Base-by-base conservation (phyloP, 208 protist genomes). In the Acanthamoeba quina region DNA sequence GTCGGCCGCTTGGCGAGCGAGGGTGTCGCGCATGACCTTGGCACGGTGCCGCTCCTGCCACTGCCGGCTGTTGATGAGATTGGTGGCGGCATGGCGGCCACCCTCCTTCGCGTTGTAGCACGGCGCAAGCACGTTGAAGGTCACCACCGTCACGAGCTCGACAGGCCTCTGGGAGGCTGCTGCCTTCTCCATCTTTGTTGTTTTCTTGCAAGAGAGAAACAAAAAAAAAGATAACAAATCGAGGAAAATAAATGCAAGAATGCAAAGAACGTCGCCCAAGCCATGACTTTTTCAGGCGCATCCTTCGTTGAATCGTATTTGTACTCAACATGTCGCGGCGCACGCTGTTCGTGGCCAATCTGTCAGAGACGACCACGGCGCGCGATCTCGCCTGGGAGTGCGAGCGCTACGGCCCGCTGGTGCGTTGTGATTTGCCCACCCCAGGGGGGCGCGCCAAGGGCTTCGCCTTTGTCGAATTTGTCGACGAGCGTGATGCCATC, bases 121-220 rank as follows among this genome's bases (percentile, higher is more conserved):
- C 24, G 86, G 86, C 24, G 86, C 86, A 4, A 92, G 86, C 60
- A 92, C 86, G 41, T 92, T 92, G 60, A 92, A 92, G 44, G 86
- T 92, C 3, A n/a, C 86, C 37, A 92, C 86, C 15, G 49, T 44
- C 80, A 88, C 76, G 21, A 11, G 13, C 68, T n/a, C 37, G 10
- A n/a, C 29, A 6, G 26, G 31, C 31, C 31, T 34, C 31, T 34
- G 31, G 31, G 31, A 34, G 31, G 9, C 37, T 52, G 0, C 68
- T 78, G 49, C 5, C 70, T 74, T 64, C 58, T 64, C 58, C 58
- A 64, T 64, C 58, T 56, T 56, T 56, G 52, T 19, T 56, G 11
- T 13, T 6, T 58, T 1, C 1, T 0, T 56, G 15, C 29, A 21
- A 64, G 24, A 68, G 34, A 68, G 3, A 17, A 60, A 60, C 0